phyloP scores from a whole-genome alignment of 2,329 filamentous ascomycete genomes.

The Neofusicoccum umdonicola region DNA sequence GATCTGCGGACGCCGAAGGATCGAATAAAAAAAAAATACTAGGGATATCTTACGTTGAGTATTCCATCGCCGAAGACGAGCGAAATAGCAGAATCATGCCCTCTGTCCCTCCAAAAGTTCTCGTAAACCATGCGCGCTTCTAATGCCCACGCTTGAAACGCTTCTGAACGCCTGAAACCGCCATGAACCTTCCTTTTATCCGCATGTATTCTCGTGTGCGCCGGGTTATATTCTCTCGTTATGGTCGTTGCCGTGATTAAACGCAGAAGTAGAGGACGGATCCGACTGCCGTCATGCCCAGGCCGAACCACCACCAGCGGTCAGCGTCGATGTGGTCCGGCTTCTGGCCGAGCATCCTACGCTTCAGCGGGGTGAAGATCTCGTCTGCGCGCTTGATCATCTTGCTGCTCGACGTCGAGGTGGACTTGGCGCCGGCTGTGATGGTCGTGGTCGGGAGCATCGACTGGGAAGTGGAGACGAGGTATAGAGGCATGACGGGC shows the following conservation, averaged over 20 bases:
- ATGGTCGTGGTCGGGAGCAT: slow-evolving; percentile 70
- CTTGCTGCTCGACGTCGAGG: slow-evolving; percentile 34
- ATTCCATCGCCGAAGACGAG: neutral
- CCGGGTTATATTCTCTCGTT: neutral
- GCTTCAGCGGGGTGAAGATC: slow-evolving; percentile 39
- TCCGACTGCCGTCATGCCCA: slow-evolving; percentile 48
- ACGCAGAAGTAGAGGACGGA: slow-evolving; percentile 49
- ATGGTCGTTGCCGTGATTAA: slow-evolving; percentile 20
- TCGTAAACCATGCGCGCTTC: neutral
- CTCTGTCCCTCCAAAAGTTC: neutral
- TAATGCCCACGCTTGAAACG: neutral
- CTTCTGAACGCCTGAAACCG: neutral
- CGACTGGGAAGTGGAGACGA: slow-evolving; percentile 60
- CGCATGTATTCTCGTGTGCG: neutral
- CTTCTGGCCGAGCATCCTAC: slow-evolving; percentile 36
- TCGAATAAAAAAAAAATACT: neutral
- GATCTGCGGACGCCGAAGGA: neutral
- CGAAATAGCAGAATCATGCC: neutral
- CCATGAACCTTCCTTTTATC: neutral
- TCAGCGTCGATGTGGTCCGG: slow-evolving; percentile 42
- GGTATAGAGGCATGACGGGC: slow-evolving; percentile 66
- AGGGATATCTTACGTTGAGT: neutral
- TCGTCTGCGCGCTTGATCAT: slow-evolving; percentile 33
- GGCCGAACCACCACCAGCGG: slow-evolving; percentile 51
- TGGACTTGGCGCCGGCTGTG: slow-evolving; percentile 36